Evolutionary conservation across 2,329 filamentous ascomycete species (phyloP), one percentile per base, ranked within the genome.

Genomic region (Xylariomycetidae sp.): DNA sequence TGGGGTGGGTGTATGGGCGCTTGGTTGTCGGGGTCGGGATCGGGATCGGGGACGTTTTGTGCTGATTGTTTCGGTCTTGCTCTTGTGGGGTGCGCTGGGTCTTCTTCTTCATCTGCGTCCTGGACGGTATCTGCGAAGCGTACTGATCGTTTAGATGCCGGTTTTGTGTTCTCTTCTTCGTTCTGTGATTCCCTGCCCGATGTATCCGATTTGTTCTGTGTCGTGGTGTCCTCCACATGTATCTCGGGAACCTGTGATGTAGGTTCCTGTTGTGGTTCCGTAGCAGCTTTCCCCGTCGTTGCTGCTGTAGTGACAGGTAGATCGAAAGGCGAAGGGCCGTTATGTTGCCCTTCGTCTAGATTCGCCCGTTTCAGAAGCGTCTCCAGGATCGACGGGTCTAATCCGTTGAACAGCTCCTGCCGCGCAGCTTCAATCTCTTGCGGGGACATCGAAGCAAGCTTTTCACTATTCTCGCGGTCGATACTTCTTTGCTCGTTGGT

Each of bases 341-440:
- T 46, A 7, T n/a, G n/a, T n/a, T n/a, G n/a, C 20, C 55, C 46
- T 14, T 88, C 80, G 33, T 89, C 83, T 19, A 94, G 77, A 34
- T 80, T 88, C 25, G 88, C 82, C 41, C 86, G 73, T 43, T 75
- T 75, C 16, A 97, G 70, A 13, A 98, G 69, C 46, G 78, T 78
- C 53, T 94, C 75, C 5, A 98, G 69, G 19, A 96, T 64, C 0
- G 74, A 74, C 2, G 88, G 82, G 42, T 87, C 83, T 34, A 97
- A 62, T 6, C 75, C 78, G n/a, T 70, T 72, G 55, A 94, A 71
- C n/a, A 98, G 66, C 46, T 97, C 90, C 38, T 78, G 70, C 27
- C 83, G 77, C 40, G 92, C 88, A 46, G 82, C 70, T 41, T 85
- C 80, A 38, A 97, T 94, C 59, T 96, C 87, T 23, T 78, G 74